phyloP scores from a whole-genome alignment of 495 filamentous ascomycete species.

The Xylaria cubensis region DNA sequence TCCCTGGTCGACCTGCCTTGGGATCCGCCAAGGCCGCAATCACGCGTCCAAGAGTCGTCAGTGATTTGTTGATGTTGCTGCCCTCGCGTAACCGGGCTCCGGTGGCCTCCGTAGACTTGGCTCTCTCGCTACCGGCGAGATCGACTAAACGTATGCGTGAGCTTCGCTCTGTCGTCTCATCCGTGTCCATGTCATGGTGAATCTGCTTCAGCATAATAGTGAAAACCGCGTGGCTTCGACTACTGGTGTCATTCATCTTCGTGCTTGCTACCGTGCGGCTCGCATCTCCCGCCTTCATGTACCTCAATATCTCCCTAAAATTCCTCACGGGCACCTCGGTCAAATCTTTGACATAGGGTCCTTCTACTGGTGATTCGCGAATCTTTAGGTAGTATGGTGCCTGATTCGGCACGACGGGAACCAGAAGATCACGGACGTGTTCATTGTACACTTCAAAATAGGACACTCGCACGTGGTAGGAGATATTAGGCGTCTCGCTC shows the following conservation, averaged over 20 bases:
- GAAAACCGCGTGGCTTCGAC: conserved; percentile 94
- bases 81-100: conserved; percentile 90
- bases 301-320: conserved; percentile 81
- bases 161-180: conserved; percentile 92
- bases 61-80: conserved; percentile 97
- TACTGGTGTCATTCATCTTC: conserved; percentile 99
- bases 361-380: conserved; percentile 91
- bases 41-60: conserved; percentile 93
- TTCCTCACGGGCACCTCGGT: conserved; percentile 89
- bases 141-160: conserved; percentile 96
- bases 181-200: conserved; percentile 85
- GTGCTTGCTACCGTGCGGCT: conserved; percentile 93
- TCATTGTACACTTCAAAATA: conserved; percentile 99
- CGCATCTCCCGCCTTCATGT: conserved; percentile 88
- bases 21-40: conserved; percentile 96
- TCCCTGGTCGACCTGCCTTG: conserved; percentile 57
- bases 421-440: conserved; percentile 93
- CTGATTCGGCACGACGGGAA: conserved; percentile 70
- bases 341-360: conserved; percentile 96
- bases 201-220: conserved; percentile 98
- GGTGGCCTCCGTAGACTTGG: conserved; percentile 94
- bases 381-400: conserved; percentile 95
- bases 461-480: conserved; percentile 93
- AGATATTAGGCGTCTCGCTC: conserved; percentile 77
- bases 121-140: conserved; percentile 91